Evolutionary conservation across 352 stramenopile species (phyloP).

Genomic region (Blastocystis hominis): DNA sequence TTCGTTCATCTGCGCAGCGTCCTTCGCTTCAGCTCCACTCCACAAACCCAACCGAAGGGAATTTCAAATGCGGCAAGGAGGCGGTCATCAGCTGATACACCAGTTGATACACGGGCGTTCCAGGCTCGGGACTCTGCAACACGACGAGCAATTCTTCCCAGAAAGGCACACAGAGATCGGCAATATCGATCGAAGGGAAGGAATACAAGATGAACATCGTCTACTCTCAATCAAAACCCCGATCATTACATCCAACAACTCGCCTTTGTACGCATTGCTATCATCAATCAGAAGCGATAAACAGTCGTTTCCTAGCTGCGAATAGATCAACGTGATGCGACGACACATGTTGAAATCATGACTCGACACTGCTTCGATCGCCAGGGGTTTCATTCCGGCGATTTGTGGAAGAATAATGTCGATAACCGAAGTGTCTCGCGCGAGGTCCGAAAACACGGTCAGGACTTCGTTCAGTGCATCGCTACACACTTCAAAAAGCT

Average conservation of each 20-base stretch:
- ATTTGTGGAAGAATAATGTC: neutral
- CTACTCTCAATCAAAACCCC: neutral
- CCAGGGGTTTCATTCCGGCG: neutral
- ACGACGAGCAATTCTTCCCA: constrained; percentile 2
- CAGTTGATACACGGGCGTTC: neutral
- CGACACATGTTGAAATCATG: neutral
- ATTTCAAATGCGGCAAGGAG: constrained; percentile 1
- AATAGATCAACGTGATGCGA: neutral
- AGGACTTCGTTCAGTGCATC: constrained; percentile 4
- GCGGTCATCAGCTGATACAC: neutral
- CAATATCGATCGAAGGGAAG: constrained; percentile 10
- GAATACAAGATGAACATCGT: constrained; percentile 21
- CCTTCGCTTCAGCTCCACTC: neutral
- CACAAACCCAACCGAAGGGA: neutral
- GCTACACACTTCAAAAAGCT: constrained; percentile 16
- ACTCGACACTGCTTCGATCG: neutral
- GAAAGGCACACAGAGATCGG: constrained; percentile 7
- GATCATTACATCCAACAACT: neutral
- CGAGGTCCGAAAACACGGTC: neutral
- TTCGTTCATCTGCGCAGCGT: neutral
- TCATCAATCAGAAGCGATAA: neutral
- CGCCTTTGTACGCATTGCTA: neutral
- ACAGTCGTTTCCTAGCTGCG: constrained; percentile 15
- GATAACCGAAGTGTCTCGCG: neutral
- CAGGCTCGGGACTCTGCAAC: neutral